Evolutionary conservation across 192 early-diverging fungal species (phyloP).

Genomic region (Coemansia sp.): DNA sequence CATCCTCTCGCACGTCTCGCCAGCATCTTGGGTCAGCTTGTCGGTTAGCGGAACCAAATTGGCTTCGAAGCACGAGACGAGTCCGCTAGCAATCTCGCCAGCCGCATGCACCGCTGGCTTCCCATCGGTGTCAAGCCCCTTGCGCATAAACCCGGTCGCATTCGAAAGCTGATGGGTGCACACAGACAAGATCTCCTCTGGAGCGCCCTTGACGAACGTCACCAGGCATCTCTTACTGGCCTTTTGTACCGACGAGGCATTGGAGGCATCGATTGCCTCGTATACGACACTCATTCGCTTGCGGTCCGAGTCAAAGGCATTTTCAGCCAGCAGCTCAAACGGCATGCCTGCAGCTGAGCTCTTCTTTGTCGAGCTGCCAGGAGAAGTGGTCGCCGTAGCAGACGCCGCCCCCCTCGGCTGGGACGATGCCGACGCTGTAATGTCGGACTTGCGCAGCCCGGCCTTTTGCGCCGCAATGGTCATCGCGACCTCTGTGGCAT

Average conservation of each 20-base stretch:
- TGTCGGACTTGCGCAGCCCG: slow-evolving; percentile 60
- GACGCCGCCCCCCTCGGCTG: neutral
- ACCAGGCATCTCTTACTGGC: slow-evolving; percentile 44
- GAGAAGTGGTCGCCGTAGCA: neutral
- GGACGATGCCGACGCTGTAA: slow-evolving; percentile 7
- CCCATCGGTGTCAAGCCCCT: slow-evolving; percentile 16
- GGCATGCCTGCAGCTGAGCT: slow-evolving; percentile 14
- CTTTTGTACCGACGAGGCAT: neutral
- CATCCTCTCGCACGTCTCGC: slow-evolving; percentile 62
- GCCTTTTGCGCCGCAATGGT: slow-evolving; percentile 82
- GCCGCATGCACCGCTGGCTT: slow-evolving; percentile 12
- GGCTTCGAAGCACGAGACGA: slow-evolving; percentile 25
- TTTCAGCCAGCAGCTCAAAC: slow-evolving; percentile 65
- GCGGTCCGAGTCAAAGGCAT: slow-evolving; percentile 91
- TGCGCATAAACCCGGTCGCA: slow-evolving; percentile 33
- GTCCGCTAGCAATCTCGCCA: slow-evolving; percentile 14
- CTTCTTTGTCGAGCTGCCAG: neutral
- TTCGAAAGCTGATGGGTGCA: slow-evolving; percentile 35
- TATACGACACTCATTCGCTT: slow-evolving; percentile 93
- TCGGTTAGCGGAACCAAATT: slow-evolving; percentile 33
- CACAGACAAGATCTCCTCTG: slow-evolving; percentile 78
- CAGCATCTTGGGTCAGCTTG: slow-evolving; percentile 24
- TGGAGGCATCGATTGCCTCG: slow-evolving; percentile 19
- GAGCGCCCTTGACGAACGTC: slow-evolving; percentile 87
- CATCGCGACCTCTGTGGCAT: slow-evolving; percentile 95